Evolutionary conservation across 495 filamentous ascomycete species (phyloP), one percentile per base, ranked within the genome.

Genomic region (Daldinia loculata): DNA sequence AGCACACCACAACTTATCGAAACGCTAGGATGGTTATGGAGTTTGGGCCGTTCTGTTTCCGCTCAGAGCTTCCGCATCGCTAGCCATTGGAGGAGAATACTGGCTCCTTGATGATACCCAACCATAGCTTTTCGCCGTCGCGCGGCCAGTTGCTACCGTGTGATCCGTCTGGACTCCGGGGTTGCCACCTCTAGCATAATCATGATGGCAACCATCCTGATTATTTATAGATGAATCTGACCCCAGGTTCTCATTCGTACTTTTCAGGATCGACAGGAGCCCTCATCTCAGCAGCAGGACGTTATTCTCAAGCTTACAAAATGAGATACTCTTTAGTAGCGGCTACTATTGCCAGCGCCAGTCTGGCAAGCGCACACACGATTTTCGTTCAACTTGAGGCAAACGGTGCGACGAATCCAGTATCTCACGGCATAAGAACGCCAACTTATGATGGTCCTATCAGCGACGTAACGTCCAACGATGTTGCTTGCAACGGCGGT

Each of bases 401-500:
- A 32, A 77, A 66, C 3, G 79, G 82, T 2, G 79, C 65, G 14
- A 79, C 69, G 6, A 78, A 84, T 53, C 66, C 75, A 8, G 77
- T 76, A 7, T 69, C 74, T 27, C 70, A 81, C 66, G 83, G 67
- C n/a, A 83, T 85, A 55, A 71, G 82, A 27, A 76, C 78, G 1
- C 83, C 83, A 1, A 63, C 50, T 22, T 85, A 85, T 39, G 82
- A 85, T 56, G 83, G 85, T 52, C 86, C 85, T 15, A 87, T 87
- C 67, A 82, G 78, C 22, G 83, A 88, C 58, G 86, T 87, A 27
- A 80, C 78, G 12, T 81, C 83, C 22, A 77, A 80, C 65, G 77
- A 82, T 34, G 75, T 87, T 29, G 84, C 84, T 48, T 87, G 86
- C 79, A 87, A 88, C 69, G 86, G 86, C 19, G 77, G 80, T 8